phyloP scores from a whole-genome alignment of 257 asterid species.

The Parsonsia alboflavescens region DNA sequence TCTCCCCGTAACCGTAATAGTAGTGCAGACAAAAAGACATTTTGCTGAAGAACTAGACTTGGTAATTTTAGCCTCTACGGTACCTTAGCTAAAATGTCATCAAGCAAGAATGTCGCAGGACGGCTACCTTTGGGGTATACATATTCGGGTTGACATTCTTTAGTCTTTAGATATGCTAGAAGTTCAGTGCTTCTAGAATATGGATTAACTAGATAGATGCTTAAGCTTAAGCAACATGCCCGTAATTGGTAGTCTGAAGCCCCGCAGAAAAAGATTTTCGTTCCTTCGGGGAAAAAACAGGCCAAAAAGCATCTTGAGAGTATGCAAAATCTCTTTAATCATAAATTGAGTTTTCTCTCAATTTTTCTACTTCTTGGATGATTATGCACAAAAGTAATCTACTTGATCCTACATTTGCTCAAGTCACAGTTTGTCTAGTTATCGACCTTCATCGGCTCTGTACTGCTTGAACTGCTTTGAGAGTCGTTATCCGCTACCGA shows the following conservation, averaged over 20 bases:
- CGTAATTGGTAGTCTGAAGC: too few relatives aligned
- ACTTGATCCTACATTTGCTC: background rate
- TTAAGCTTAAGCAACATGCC: background rate
- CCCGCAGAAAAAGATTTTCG: background rate
- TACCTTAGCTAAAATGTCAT: background rate
- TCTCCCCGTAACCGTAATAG: background rate
- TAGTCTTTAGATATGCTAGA: background rate
- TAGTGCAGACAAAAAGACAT: background rate
- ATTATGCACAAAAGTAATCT: slow-evolving; percentile 12
- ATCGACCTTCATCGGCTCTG: slow-evolving; percentile 11
- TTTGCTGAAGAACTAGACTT: background rate
- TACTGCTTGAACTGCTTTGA: slow-evolving; percentile 23
- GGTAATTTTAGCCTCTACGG: background rate
- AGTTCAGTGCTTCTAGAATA: background rate
- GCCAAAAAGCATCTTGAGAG: background rate
- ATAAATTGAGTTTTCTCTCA: background rate
- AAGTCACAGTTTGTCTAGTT: background rate
- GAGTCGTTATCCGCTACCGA: slow-evolving; percentile 17
- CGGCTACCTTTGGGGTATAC: too few relatives aligned
- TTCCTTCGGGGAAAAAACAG: background rate
- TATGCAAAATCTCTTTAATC: background rate
- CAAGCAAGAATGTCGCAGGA: background rate
- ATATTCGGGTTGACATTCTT: background rate
- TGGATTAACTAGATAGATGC: background rate
- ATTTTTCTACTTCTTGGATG: background rate